Conservation (phyloP, 2,329 filamentous ascomycete species). For the Cladosporium austrohemisphaericum region DNA sequence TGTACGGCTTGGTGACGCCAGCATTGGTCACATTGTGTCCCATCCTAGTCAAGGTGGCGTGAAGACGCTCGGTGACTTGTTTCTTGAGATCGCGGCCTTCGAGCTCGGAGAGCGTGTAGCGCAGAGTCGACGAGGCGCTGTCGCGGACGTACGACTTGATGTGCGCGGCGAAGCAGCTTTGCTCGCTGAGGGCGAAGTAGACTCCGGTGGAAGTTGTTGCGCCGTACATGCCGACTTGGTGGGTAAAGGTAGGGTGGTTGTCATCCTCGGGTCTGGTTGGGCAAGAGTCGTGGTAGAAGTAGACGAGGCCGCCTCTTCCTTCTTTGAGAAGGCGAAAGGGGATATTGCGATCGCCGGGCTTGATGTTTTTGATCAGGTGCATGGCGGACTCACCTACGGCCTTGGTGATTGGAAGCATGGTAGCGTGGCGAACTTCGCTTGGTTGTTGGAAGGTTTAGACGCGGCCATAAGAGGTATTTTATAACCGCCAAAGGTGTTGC, state of each 20-base stretch:
- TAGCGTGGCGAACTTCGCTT: no score
- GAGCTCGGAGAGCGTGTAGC: slow-evolving; percentile 6
- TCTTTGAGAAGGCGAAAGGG: slow-evolving; percentile 3
- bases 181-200: slow-evolving; percentile 3
- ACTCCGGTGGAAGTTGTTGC: not conserved
- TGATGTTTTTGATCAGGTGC: not conserved
- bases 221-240: not conserved
- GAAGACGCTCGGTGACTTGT: not conserved
- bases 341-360: not conserved
- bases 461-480: no score
- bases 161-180: slow-evolving; percentile 3
- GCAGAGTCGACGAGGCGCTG: not conserved
- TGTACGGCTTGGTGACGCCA: not conserved
- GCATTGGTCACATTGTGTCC: not conserved
- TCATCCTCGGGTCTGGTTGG: not conserved
- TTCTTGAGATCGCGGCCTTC: slow-evolving; percentile 1
- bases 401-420: no score
- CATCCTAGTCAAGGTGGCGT: not conserved
- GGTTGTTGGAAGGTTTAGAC: no score
- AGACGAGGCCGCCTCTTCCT: not conserved
- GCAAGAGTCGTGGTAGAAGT: not conserved
- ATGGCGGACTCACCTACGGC: no score
- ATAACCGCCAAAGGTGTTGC: no score
- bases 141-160: not conserved
- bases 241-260: not conserved